Evolutionary conservation across 495 filamentous ascomycete species (phyloP), one percentile per base, ranked within the genome.

Genomic region (Mycothermus thermophilus): DNA sequence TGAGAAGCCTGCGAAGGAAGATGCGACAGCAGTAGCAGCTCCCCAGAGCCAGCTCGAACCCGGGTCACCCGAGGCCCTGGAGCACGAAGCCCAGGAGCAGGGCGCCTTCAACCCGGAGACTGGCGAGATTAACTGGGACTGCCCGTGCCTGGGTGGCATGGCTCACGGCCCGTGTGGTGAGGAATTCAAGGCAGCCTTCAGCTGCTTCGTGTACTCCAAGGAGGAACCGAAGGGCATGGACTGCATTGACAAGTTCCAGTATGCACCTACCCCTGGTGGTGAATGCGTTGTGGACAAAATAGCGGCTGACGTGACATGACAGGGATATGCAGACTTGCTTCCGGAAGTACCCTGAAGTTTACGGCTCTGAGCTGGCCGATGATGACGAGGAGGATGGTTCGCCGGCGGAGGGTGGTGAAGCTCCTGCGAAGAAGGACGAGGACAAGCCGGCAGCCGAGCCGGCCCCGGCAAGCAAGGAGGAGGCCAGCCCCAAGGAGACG

Each of bases 81-180:
- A 90, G 57, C 72, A 81, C 30, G 83, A 95, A 58, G 84, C 85
- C 14, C 68, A 58, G 34, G 69, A 84, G 42, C 73, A 95, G 55
- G 90, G 87, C 14, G 90, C 90, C 0, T 97, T 95, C 63, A 88
- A 97, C 58, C 83, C 84, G 9, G 92, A 96, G 68, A 97, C 90
- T 7, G 90, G 90, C 43, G 90, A 96, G 71, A 97, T 97, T 62
- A 96, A 97, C 67, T 97, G 92, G 92, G 90, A 95, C 54, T 97
- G 90, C 59, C 90, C 92, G 13, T 97, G 90, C 53, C 64, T 97
- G 16, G 90, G 90, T 31, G 90, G 90, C 18, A 97, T 97, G 90
- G 90, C 90, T 7, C 67, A 94, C 59, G 90, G 90, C 0, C 92
- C 92, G 23, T 97, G 88, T 56, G 90, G 92, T 20, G 83, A 88